Evolutionary conservation across 2,329 filamentous ascomycete genomes (phyloP), one percentile per base, ranked within the genome.

Genomic region (Aureobasidium uvarum): DNA sequence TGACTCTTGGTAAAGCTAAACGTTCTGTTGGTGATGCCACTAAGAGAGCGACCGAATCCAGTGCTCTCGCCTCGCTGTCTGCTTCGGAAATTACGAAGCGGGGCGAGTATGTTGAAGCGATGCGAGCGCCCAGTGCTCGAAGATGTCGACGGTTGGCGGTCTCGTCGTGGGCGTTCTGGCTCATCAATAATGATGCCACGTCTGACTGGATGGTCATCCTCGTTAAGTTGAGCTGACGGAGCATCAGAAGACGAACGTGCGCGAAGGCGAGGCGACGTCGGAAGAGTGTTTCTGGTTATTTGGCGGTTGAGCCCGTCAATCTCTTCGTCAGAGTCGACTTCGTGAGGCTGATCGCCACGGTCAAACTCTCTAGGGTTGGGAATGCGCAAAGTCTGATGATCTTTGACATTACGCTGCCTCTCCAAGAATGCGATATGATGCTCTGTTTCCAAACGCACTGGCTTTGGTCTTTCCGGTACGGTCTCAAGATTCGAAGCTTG

Each of bases 351-450:
- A 67, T 91, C 83, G 31, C 94, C 95, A 59, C 86, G 86, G 71
- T 99, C 95, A 56, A 89, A 93, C 73, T 98, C 95, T 71, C 93
- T 84, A 0, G 95, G 95, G 23, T 93, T 93, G 0, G 95, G 95
- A 71, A 99, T 98, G 46, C 92, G 89, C 50, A 98, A 79, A 0
- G 92, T 86, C 39, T 88, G 87, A 62, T 86, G 88, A 65, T 90
- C 88, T 68, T 87, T 86, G 43, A 73, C 71, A 65, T 91, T 89
- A 43, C 92, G 86, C 75, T 97, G 94, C 38, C 89, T 88, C 75
- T 96, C 87, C 16, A 97, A 76, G 71, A 98, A 95, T 6, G 90
- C 90, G 72, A 97, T 96, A 72, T 96, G 91, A 67, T 93, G 89
- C 64, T 92, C 89, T 51, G 89, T 83, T 39, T 83, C 81, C 55